Conservation (phyloP, 495 filamentous ascomycete species). For the Cercophora sp. region DNA sequence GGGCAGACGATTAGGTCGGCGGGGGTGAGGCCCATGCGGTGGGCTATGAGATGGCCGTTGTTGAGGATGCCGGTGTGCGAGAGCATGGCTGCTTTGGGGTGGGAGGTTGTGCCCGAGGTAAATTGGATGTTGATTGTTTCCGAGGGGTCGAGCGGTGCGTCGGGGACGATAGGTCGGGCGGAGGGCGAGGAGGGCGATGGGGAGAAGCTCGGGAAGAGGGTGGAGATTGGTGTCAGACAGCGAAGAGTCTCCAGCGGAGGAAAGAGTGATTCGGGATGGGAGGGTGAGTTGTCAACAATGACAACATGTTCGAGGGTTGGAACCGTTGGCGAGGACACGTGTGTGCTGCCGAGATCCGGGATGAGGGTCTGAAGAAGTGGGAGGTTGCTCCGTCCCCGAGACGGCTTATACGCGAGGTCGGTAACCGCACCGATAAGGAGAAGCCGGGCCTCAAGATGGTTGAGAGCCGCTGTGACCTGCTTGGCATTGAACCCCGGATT, state of each 20-base stretch:
- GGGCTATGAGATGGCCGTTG: conserved; percentile 64
- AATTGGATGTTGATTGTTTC: conserved; percentile 96
- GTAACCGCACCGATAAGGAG: conserved; percentile 82
- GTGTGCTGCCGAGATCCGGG: conserved; percentile 50
- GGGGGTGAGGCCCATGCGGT: conserved; percentile 61
- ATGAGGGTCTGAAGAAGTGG: conserved; percentile 62
- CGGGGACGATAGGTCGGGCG: conserved; percentile 38
- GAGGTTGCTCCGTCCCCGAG: conserved; percentile 66
- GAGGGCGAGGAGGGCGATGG: conserved; percentile 21
- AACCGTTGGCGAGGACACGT: conserved; percentile 59
- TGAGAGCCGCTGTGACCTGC: conserved; percentile 75
- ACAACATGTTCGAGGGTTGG: conserved; percentile 69
- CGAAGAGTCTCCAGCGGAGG: conserved; percentile 15
- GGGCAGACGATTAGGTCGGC: conserved; percentile 65
- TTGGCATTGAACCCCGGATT: conserved; percentile 84
- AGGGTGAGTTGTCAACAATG: conserved; percentile 74
- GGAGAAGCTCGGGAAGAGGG: conserved; percentile 37
- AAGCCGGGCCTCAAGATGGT: conserved; percentile 69
- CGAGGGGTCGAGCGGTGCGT: conserved; percentile 50
- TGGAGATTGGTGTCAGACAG: conserved; percentile 50
- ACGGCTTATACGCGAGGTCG: conserved; percentile 75
- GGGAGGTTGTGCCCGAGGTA: conserved; percentile 86
- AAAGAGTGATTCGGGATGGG: conserved; percentile 35
- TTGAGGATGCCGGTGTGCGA: conserved; percentile 83
- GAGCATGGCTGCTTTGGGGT: conserved; percentile 89